Evolutionary conservation across 2,329 filamentous ascomycete genomes (phyloP), one percentile per base, ranked within the genome.

Genomic region (Aspergillus fijiensis): DNA sequence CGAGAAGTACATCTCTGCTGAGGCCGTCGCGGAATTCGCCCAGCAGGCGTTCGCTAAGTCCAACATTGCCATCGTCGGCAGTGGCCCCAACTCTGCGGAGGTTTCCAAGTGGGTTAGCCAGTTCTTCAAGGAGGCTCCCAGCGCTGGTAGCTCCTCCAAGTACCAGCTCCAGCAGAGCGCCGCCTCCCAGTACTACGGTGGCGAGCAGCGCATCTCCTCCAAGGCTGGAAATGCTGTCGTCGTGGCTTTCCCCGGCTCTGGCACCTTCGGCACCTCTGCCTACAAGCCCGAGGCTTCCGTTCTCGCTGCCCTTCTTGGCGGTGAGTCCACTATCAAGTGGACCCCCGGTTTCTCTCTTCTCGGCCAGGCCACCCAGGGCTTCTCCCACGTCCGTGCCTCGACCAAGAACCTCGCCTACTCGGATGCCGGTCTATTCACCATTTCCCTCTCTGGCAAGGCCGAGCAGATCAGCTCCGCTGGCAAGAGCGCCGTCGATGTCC

Each of bases 261-360:
- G 91, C 79, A 87, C 89, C 42, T 85, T 85, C 71, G 88, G 86
- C 45, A 76, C 82, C 69, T 83, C 84, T 65, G 87, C 87, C 71
- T 92, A 91, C 84, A 96, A 96, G 84, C 91, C 95, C 58, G 93
- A 97, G 80, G 86, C 92, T 65, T 86, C 89, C 64, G 92, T 99
- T 64, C 88, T 99, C 59, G 87, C 90, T 60, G 87, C 92, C 65
- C 88, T 99, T 21, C 89, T 99, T 55, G 95, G 95, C 73, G 95
- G 94, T 63, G 82, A 96, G 79, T 90, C 92, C 57, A 89, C 82
- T 78, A 92, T 98, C 83, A 99, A 98, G 84, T 99, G 94, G 94
- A 89, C 91, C 55, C 81, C 91, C 64, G 95, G 95, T 70, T 98
- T 96, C 85, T 94, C 91, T 61, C 84, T 97, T 63, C 86, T 99